These are phyloP conservation scores for Dactylellina haptotyla DNA, from an alignment of 2,329 filamentous ascomycete species.

Conservation along the genomic window DNA sequence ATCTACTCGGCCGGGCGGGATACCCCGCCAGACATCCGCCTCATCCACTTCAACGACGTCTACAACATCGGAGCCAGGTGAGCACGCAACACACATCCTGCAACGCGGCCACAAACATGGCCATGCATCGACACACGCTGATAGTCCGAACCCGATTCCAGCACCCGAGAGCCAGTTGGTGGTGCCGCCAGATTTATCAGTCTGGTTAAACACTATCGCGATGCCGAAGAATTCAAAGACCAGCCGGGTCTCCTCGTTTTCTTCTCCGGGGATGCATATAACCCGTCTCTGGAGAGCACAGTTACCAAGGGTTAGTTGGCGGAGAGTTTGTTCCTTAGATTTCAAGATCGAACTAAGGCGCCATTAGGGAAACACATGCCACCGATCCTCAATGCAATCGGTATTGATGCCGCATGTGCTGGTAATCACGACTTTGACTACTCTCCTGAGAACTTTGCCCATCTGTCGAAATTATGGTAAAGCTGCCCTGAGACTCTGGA, in stretches of 20 bases:
- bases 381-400: slow-evolving; percentile 79
- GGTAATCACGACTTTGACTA: slow-evolving; percentile 92
- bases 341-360: not conserved
- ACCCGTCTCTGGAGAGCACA: slow-evolving; percentile 86
- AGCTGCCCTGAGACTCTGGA: not conserved
- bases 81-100: slow-evolving; percentile 53
- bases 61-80: slow-evolving; percentile 78
- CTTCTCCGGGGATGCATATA: slow-evolving; percentile 93
- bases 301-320: slow-evolving; percentile 77
- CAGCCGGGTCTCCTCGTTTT: slow-evolving; percentile 77
- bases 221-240: slow-evolving; percentile 68
- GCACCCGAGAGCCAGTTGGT: slow-evolving; percentile 82
- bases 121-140: too few species aligned
- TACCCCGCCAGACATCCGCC: slow-evolving; percentile 75
- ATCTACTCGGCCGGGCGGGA: slow-evolving; percentile 57
- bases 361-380: slow-evolving; percentile 77
- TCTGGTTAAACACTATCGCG: slow-evolving; percentile 78
- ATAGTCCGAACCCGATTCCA: slow-evolving; percentile 58
- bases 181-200: slow-evolving; percentile 84
- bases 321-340: not conserved
- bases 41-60: slow-evolving; percentile 93
- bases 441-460: slow-evolving; percentile 67
- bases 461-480: slow-evolving; percentile 67
- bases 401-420: slow-evolving; percentile 74
- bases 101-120: slow-evolving; percentile 5